Evolutionary conservation across 495 filamentous ascomycete genomes (phyloP), one percentile per base, ranked within the genome.

Genomic region (Penicillium roqueforti): DNA sequence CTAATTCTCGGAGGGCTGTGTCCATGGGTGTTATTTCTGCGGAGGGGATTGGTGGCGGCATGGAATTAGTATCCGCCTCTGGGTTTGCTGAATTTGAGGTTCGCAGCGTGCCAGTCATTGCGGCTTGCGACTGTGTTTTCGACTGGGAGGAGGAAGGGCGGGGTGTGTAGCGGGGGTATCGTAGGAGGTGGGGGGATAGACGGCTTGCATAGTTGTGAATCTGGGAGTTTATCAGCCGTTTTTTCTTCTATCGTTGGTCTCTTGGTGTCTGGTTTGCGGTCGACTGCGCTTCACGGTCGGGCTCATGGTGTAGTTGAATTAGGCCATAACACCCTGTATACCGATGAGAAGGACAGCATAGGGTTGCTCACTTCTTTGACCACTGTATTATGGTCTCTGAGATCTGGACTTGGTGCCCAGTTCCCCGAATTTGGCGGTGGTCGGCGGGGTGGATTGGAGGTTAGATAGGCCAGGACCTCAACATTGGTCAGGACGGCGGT

Each of bases 401-500:
- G 52, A 45, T 76, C 75, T 3, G 73, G 75, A 25, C 71, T 73
- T 8, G 75, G 75, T 2, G 73, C 62, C 66, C 68, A 77, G 48
- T 71, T 65, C 22, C 67, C 56, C n/a, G 68, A 61, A 39, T 70
- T 69, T 40, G 67, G 68, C 28, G 72, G 70, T 5, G 73, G 67
- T 50, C 69, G 68, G 60, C 71, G 69, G 43, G 73, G 75, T 38
- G 75, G 73, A 48, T 76, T 78, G 28, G 74, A 66, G 0, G 66
- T 71, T 47, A 87, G 61, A 63, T 85, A 83, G 18, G 75, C 64
- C 29, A 81, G 75, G 53, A 87, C 84, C 68, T 87, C 84, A 54
- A 82, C 73, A 63, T 86, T 86, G 58, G 83, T 83, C 67, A 87
- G 76, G 44, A 74, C 75, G 18, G 81, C 82, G 43, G 77, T 76